Conservation (phyloP, 192 early-diverging fungal species). For the Entomortierella beljakovae region DNA sequence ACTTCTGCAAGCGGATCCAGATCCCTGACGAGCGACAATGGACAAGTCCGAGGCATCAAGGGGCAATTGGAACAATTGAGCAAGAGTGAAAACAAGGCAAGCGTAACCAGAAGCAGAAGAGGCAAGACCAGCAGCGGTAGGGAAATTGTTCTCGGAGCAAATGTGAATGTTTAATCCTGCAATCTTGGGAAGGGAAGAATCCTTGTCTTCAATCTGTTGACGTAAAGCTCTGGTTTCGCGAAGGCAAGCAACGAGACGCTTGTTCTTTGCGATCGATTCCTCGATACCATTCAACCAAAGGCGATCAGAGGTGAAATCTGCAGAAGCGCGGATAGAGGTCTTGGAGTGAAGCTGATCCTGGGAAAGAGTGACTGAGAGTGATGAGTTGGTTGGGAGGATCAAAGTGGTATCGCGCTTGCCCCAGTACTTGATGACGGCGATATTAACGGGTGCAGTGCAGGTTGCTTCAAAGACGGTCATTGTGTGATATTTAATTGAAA, state of each 20-base stretch:
- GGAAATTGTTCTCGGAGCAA: slow-evolving; percentile 99
- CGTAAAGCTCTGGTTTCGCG: slow-evolving; percentile 81
- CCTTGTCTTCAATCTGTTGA: slow-evolving; percentile 69
- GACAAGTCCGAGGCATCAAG: slow-evolving; percentile 82
- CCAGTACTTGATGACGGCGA: slow-evolving; percentile 99
- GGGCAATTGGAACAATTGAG: slow-evolving; percentile 79
- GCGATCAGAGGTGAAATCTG: slow-evolving; percentile 73
- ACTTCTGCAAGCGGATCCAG: slow-evolving; percentile 97
- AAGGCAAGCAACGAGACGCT: slow-evolving; percentile 89
- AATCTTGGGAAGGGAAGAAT: slow-evolving; percentile 62
- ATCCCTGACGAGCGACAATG: slow-evolving; percentile 92
- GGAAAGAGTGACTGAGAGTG: slow-evolving; percentile 95
- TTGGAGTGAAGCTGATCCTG: slow-evolving; percentile 97
- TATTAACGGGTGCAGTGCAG: slow-evolving; percentile 97
- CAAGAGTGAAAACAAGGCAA: slow-evolving; percentile 87
- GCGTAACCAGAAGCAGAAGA: slow-evolving; percentile 98
- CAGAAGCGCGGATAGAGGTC: slow-evolving; percentile 85
- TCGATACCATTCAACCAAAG: slow-evolving; percentile 98
- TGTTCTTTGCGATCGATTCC: slow-evolving; percentile 82
- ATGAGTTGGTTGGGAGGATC: slow-evolving; percentile 97
- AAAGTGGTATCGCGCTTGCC: slow-evolving; percentile 93
- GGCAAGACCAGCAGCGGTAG: slow-evolving; percentile 97
- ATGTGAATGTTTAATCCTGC: slow-evolving; percentile 83
- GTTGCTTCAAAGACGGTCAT: slow-evolving; percentile 69
- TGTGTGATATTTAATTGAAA: not conserved